Evolutionary conservation across 2,329 filamentous ascomycete genomes (phyloP).

Genomic region (Monilinia aucupariae): DNA sequence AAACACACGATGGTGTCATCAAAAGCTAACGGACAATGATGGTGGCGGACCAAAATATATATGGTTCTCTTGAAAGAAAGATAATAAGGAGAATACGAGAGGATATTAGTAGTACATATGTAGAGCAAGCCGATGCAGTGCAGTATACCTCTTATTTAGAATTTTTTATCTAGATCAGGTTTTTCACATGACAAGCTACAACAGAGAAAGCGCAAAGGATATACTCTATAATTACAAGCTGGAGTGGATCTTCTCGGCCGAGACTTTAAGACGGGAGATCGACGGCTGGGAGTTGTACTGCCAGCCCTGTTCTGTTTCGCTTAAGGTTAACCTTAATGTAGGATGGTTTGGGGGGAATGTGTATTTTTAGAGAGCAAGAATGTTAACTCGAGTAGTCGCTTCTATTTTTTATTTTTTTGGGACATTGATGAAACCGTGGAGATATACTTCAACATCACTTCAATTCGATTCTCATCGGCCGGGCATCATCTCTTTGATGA

Average conservation of each 20-base stretch:
- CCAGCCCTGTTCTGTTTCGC: background rate
- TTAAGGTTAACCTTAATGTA: background rate
- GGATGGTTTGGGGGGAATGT: background rate
- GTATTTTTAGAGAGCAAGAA: background rate
- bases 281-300: background rate
- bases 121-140: background rate
- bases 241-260: background rate
- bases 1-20: background rate
- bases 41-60: too few relatives aligned
- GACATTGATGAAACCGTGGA: background rate
- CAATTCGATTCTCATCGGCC: background rate
- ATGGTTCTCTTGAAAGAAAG: background rate
- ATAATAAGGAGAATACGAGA: background rate
- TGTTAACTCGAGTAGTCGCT: background rate
- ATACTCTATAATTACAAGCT: background rate
- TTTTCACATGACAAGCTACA: background rate
- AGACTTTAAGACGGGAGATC: constrained; percentile 1
- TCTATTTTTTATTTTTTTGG: background rate
- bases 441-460: background rate
- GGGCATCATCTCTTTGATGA: too few relatives aligned
- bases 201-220: background rate
- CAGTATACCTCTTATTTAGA: background rate
- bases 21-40: background rate
- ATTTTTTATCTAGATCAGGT: background rate
- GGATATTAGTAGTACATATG: background rate